Conservation (phyloP, 257 asterid genomes). For the Solanum corneliomulleri region DNA sequence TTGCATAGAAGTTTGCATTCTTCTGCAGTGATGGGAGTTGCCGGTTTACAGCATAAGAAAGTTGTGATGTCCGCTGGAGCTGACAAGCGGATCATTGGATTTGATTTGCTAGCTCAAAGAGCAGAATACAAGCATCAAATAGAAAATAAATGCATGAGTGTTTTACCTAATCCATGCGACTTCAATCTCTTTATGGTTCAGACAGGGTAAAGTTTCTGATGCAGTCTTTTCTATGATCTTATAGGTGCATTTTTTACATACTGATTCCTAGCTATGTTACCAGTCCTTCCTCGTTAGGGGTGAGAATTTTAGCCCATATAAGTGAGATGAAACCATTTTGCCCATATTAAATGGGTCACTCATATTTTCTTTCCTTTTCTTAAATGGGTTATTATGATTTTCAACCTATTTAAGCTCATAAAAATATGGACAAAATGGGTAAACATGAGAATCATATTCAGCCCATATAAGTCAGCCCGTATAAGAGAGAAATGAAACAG, state of each 20-base stretch:
- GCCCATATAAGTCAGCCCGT: too few relatives aligned
- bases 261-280: neutral
- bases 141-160: conserved; percentile 90
- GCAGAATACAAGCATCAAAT: conserved; percentile 63
- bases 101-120: conserved; percentile 41
- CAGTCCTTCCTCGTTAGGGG: neutral
- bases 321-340: too few relatives aligned
- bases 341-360: too few relatives aligned
- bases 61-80: conserved; percentile 76
- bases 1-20: conserved; percentile 60
- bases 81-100: conserved; percentile 69
- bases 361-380: too few relatives aligned
- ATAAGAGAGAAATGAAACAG: too few relatives aligned
- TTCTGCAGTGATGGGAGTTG: conserved; percentile 93
- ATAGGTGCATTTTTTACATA: neutral
- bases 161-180: conserved; percentile 84
- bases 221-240: neutral
- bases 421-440: too few relatives aligned
- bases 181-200: conserved; percentile 97
- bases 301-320: too few relatives aligned
- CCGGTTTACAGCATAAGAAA: conserved; percentile 75
- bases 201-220: conserved; percentile 52
- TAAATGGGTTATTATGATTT: too few relatives aligned
- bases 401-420: too few relatives aligned
- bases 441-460: too few relatives aligned